A percentile compares a stretch with the other conserved stretches of the same genome.
These are phyloP conservation scores for Metarhizium rileyi DNA, from an alignment of 2,329 filamentous ascomycete genomes.

Conservation along the genomic window DNA sequence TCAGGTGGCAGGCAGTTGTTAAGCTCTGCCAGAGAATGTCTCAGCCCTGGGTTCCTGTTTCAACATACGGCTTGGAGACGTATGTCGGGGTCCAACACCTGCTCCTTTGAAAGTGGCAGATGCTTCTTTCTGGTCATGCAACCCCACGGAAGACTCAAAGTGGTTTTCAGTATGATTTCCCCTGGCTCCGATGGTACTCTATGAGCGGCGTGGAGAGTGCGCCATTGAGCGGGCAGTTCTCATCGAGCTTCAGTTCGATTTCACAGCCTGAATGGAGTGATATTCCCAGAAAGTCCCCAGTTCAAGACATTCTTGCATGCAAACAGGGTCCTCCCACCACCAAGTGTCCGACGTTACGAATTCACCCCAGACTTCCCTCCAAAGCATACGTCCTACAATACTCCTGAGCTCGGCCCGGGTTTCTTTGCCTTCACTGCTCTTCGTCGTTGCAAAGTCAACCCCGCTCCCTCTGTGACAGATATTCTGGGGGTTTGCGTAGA, in stretches of 20 bases:
- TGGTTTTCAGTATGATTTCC: not conserved
- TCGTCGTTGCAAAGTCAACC: constrained; percentile 15
- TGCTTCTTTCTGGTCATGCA: too few relatives aligned
- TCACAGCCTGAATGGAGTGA: constrained; percentile 45
- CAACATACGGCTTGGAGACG: too few relatives aligned
- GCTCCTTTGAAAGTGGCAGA: too few relatives aligned
- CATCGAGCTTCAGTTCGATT: constrained; percentile 18
- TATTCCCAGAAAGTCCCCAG: constrained; percentile 51
- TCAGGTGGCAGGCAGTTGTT: too few relatives aligned
- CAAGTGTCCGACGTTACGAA: constrained; percentile 39
- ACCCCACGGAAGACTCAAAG: too few relatives aligned
- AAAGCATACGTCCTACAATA: constrained; percentile 45
- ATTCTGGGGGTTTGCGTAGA: constrained; percentile 33
- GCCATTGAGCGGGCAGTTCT: too few relatives aligned
- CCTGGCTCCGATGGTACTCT: too few relatives aligned
- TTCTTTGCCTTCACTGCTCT: constrained; percentile 17
- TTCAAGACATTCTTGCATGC: constrained; percentile 44
- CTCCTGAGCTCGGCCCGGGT: constrained; percentile 39
- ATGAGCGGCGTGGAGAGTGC: too few relatives aligned
- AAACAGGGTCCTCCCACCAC: constrained; percentile 53
- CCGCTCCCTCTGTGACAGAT: constrained; percentile 13
- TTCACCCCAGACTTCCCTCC: constrained; percentile 50
- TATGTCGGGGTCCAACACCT: too few relatives aligned
- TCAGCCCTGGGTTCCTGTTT: too few relatives aligned
- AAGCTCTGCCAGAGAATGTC: too few relatives aligned